These are phyloP conservation scores for Lanzia echinophila DNA, from an alignment of 2,329 filamentous ascomycete species.

Conservation along the genomic window DNA sequence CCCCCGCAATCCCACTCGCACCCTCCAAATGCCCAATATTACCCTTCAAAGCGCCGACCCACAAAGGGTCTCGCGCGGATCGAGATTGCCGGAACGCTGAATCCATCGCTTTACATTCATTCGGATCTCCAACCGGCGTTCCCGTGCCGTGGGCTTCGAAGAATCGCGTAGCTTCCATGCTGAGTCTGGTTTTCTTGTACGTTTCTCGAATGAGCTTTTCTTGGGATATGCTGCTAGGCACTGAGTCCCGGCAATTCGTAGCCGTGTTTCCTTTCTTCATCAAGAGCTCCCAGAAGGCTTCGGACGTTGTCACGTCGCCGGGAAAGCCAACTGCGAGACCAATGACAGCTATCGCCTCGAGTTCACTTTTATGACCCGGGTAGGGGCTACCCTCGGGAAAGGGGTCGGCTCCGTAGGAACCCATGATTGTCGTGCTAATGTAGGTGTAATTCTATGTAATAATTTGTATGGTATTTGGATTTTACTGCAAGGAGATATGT, in stretches of 20 bases:
- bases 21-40: slow-evolving; percentile 21
- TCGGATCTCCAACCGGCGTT: background rate
- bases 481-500: no score
- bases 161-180: slow-evolving; percentile 1
- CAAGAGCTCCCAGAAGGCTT: slow-evolving; percentile 30
- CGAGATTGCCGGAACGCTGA: slow-evolving; percentile 9
- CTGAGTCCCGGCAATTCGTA: no score
- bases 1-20: background rate
- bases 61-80: slow-evolving; percentile 1
- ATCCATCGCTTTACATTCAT: background rate
- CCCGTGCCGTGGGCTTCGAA: slow-evolving; percentile 16
- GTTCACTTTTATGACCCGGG: background rate
- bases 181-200: slow-evolving; percentile 9
- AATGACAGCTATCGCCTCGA: slow-evolving; percentile 24
- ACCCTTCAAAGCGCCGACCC: slow-evolving; percentile 16
- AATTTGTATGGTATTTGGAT: no score
- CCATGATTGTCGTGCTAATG: no score
- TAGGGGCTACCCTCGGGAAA: background rate
- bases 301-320: slow-evolving; percentile 29
- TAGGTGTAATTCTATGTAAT: no score
- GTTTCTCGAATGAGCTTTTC: slow-evolving; percentile 8
- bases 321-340: slow-evolving; percentile 32
- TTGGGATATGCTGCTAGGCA: slow-evolving; percentile 42
- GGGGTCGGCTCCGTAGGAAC: background rate
- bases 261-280: slow-evolving; percentile 9